Conservation (phyloP, 148 eudicot species). For the Beta vulgaris region DNA sequence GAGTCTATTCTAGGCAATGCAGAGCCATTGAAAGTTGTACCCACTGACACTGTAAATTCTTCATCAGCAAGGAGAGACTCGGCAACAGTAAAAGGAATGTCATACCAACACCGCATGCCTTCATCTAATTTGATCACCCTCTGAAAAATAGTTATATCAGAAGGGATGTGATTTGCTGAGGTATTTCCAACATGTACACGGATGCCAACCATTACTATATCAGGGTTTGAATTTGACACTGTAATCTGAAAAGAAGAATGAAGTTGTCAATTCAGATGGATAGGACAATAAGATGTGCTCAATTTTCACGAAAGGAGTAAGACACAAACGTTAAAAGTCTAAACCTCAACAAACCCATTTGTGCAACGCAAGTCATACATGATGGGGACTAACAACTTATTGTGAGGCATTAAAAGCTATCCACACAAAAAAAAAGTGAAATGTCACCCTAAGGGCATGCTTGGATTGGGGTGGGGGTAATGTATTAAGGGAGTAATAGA, state of each 20-base stretch:
- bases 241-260: constrained; percentile 53
- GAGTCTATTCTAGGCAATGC: constrained; percentile 84
- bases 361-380: no score
- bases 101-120: constrained; percentile 99
- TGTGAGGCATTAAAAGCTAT: no score
- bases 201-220: constrained; percentile 94
- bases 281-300: background rate
- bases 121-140: constrained; percentile 88
- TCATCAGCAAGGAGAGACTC: constrained; percentile 99
- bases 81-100: constrained; percentile 92
- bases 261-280: background rate
- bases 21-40: constrained; percentile 79
- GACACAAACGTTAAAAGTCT: background rate
- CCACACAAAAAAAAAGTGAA: no score
- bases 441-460: no score
- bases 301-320: background rate
- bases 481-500: no score
- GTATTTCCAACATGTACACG: constrained; percentile 94
- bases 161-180: constrained; percentile 87
- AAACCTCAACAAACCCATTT: background rate
- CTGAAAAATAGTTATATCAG: constrained; percentile 83
- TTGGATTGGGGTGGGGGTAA: no score
- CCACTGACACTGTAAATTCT: constrained; percentile 70
- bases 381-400: no score
- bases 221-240: constrained; percentile 88